Percentiles rank a stretch among this genome's conserved stretches.
Evolutionary conservation across 345 rosid genomes (phyloP).

Genomic region (Euphorbia peplus): DNA sequence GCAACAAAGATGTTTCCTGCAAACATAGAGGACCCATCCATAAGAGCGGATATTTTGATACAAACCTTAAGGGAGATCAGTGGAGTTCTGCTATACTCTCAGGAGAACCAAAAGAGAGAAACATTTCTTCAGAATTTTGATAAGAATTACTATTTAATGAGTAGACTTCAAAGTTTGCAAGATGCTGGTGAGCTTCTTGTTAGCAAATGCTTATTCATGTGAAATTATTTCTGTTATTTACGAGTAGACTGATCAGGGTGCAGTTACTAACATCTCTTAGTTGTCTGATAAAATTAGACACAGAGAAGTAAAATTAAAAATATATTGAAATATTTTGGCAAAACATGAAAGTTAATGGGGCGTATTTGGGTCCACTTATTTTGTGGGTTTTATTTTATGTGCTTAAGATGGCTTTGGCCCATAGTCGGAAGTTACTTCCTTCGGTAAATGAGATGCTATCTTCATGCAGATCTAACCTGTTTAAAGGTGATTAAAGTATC

Average conservation of each 20-base stretch:
- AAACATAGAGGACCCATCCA: conserved; percentile 79
- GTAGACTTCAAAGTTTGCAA: conserved; percentile 61
- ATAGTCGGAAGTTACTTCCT: not conserved
- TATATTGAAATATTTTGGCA: not conserved
- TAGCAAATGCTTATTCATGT: not conserved
- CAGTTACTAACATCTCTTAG: not conserved
- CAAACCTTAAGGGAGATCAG: conserved; percentile 75
- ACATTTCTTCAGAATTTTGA: conserved; percentile 60
- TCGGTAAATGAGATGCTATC: not conserved
- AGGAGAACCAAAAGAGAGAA: conserved; percentile 41
- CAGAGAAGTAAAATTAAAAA: not conserved
- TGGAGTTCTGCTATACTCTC: conserved; percentile 50
- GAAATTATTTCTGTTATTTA: not conserved
- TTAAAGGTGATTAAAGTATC: not conserved
- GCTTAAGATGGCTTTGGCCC: conserved; percentile 2
- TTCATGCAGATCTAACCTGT: not conserved
- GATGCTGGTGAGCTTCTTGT: conserved; percentile 41
- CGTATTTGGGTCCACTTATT: not conserved
- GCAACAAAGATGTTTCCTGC: conserved; percentile 82
- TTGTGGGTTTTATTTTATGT: not conserved
- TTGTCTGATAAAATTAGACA: not conserved
- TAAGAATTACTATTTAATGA: conserved; percentile 52
- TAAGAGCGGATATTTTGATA: conserved; percentile 79
- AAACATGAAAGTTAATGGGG: not conserved
- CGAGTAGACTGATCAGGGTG: not conserved